Evolutionary conservation across 78 protist species (phyloP), one percentile per base, ranked within the genome.

Genomic region (Anaeramoeba flamelloides): DNA sequence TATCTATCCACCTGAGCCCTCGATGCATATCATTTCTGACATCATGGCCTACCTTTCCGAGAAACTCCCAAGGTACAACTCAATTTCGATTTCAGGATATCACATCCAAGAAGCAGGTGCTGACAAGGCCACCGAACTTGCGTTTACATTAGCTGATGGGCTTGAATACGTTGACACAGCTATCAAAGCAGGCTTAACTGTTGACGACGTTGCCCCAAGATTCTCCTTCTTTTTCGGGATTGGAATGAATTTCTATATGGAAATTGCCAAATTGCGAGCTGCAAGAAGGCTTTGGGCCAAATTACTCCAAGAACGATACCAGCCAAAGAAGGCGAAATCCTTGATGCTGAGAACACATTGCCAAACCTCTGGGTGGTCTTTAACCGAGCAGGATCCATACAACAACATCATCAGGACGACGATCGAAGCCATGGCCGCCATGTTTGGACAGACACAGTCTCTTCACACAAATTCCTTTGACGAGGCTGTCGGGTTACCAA

Each of bases 31-130:
- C 77, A 88, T 94, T 38, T 39, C 91, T 32, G 99, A 96, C 80
- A 92, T 96, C 77, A 92, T 96, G 90, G 91, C 84, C 0, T 92
- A 90, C 89, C 86, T 93, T 8, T 38, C 92, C 4, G 65, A 36
- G 83, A 1, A 93, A 83, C 92, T 91, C 96, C 98, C 98, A 40
- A 87, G 85, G 79, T 95, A 90, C 89, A 95, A 95, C 86, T 87
- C 93, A 39, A 95, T 95, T 80, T 91, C 95, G 75, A 93, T 95
- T 82, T 84, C 91, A 36, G 98, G 98, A 8, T 95, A 94, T 85
- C 97, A 93, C 90, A 87, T 95, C 92, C 86, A 80, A 53, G 98
- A 95, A 77, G 98, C 98, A 22, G 98, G 98, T 37, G 98, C 98
- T 26, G 88, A 91, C 39, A 81, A 91, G 1, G 90, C 78, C 2